Conservation (phyloP, 305 asterid species). For the Andrographis paniculata region DNA sequence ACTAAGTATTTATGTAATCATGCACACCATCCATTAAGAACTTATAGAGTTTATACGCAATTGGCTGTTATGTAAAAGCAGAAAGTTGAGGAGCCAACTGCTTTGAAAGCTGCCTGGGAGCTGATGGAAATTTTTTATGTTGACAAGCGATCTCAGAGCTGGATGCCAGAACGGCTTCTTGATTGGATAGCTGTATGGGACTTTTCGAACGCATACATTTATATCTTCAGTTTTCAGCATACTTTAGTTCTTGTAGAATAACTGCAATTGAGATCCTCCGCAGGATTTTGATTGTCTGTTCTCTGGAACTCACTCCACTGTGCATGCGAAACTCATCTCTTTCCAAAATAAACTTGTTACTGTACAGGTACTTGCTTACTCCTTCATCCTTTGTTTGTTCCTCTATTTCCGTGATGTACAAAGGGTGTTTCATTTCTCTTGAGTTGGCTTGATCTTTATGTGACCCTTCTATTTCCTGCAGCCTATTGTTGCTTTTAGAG, state of each 20-base stretch:
- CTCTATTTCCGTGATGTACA: neutral
- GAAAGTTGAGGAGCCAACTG: constrained; percentile 62
- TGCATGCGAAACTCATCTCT: constrained; percentile 66
- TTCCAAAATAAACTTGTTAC: constrained; percentile 65
- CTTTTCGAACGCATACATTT: constrained; percentile 1
- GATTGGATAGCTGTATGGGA: constrained; percentile 91
- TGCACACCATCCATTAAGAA: constrained; percentile 1
- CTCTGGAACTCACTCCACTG: constrained; percentile 64
- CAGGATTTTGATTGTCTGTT: constrained; percentile 78
- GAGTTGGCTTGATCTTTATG: constrained; percentile 6
- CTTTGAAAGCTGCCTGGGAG: constrained; percentile 96
- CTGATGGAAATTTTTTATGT: constrained; percentile 83
- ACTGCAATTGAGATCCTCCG: constrained; percentile 18
- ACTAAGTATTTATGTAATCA: constrained; percentile 7
- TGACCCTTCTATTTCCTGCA: neutral
- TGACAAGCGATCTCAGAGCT: constrained; percentile 74
- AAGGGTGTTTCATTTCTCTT: neutral
- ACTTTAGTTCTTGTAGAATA: constrained; percentile 11
- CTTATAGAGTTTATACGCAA: constrained; percentile 16
- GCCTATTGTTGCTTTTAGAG: too few species aligned
- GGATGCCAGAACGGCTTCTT: constrained; percentile 82
- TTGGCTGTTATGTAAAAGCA: constrained; percentile 26
- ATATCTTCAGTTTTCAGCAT: constrained; percentile 11
- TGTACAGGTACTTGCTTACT: constrained; percentile 42
- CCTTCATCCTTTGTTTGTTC: constrained; percentile 9